Evolutionary conservation across 768 basidiomycete genomes (phyloP).

Genomic region (Xerocomellus amylosporus): DNA sequence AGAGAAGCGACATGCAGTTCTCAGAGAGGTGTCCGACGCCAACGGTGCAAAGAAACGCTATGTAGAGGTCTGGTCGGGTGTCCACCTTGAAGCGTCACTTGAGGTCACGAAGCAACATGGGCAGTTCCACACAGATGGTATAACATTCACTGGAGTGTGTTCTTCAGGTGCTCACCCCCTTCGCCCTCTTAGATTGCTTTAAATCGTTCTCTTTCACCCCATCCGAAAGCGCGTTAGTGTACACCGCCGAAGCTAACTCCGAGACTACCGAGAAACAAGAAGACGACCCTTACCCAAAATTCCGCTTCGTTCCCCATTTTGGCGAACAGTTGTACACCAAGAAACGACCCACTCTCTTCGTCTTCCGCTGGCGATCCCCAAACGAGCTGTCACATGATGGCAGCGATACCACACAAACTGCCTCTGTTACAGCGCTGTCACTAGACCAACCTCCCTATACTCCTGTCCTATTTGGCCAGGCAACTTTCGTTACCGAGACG

Average conservation of each 20-base stretch:
- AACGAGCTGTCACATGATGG: background rate
- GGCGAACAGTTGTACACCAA: conserved; percentile 61
- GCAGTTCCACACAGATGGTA: conserved; percentile 63
- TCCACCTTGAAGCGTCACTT: conserved; percentile 42
- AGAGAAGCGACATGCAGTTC: conserved; percentile 41
- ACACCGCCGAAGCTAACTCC: conserved; percentile 56
- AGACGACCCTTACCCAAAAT: conserved; percentile 38
- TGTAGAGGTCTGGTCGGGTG: conserved; percentile 58
- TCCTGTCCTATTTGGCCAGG: conserved; percentile 52
- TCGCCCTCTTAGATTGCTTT: conserved; percentile 45
- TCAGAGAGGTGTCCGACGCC: conserved; percentile 37
- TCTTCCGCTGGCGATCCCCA: conserved; percentile 46
- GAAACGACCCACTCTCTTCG: conserved; percentile 50
- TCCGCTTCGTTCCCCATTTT: conserved; percentile 55
- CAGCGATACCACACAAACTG: conserved; percentile 6
- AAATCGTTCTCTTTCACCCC: conserved; percentile 53
- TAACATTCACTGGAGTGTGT: background rate
- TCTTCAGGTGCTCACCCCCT: background rate
- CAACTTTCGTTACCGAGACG: conserved; percentile 44
- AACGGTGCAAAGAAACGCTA: conserved; percentile 41
- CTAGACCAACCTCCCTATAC: conserved; percentile 2
- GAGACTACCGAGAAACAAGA: conserved; percentile 19
- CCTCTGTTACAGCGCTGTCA: conserved; percentile 12
- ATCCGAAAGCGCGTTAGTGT: conserved; percentile 51
- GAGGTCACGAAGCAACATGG: conserved; percentile 61